phyloP scores from a whole-genome alignment of 2,329 filamentous ascomycete genomes.

The Ascochyta lentis region DNA sequence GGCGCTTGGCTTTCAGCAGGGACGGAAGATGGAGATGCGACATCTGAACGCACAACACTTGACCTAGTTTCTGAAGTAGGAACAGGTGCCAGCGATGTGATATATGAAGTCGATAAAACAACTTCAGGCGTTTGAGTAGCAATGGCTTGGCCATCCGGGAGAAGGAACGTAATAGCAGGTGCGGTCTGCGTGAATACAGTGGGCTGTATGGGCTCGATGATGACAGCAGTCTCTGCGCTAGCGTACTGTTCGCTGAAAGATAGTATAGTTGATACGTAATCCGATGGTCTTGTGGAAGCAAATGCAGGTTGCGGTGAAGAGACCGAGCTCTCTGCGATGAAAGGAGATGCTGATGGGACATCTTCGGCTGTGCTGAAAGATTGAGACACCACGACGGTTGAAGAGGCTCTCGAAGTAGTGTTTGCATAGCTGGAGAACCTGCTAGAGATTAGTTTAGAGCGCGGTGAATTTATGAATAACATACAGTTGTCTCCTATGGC shows the following conservation, averaged over 20 bases:
- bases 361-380: constrained; percentile 2
- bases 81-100: constrained; percentile 30
- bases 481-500: constrained; percentile 38
- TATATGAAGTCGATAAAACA: constrained; percentile 40
- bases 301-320: not conserved
- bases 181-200: constrained; percentile 36
- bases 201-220: constrained; percentile 42
- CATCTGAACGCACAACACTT: constrained; percentile 13
- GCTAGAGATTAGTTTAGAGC: not conserved
- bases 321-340: not conserved
- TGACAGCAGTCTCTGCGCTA: constrained; percentile 42
- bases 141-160: constrained; percentile 41
- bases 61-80: constrained; percentile 22
- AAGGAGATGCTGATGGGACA: not conserved
- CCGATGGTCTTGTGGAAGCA: not conserved
- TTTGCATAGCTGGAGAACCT: constrained; percentile 41
- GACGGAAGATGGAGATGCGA: constrained; percentile 6
- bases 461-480: constrained; percentile 7
- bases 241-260: constrained; percentile 21
- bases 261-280: not conserved
- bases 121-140: constrained; percentile 38
- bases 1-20: constrained; percentile 14
- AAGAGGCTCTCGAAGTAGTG: constrained; percentile 24
- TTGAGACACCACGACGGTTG: constrained; percentile 2
- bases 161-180: constrained; percentile 42